phyloP scores from a whole-genome alignment of 768 basidiomycete species.

The Cystofilobasidium bisporidii region DNA sequence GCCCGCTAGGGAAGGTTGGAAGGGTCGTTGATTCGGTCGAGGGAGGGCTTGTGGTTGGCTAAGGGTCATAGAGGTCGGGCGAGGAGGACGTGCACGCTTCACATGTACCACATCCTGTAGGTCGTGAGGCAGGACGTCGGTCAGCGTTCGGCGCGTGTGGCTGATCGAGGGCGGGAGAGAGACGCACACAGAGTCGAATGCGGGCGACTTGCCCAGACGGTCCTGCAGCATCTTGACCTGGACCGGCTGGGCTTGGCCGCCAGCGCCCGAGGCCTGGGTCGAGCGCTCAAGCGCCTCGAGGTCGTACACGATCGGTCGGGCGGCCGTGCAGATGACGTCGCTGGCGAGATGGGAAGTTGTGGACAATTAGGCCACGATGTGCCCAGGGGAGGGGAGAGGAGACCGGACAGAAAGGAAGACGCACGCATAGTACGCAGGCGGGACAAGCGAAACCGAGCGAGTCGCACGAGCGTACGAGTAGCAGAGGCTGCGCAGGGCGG shows the following conservation, averaged over 20 bases:
- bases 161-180: not conserved
- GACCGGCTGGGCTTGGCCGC: not conserved
- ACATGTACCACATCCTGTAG: slow-evolving; percentile 10
- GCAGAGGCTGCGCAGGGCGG: slow-evolving; percentile 29
- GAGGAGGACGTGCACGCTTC: not conserved
- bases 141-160: too few species aligned
- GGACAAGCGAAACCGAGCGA: slow-evolving; percentile 30
- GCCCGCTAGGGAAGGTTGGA: too few species aligned
- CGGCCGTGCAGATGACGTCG: slow-evolving; percentile 13
- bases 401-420: not conserved
- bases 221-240: not conserved
- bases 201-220: not conserved
- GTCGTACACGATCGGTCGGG: slow-evolving; percentile 10
- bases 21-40: too few species aligned
- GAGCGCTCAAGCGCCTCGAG: slow-evolving; percentile 6
- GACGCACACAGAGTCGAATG: not conserved
- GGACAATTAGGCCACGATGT: too few species aligned
- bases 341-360: too few species aligned
- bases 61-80: not conserved
- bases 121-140: too few species aligned
- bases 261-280: slow-evolving; percentile 5
- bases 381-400: too few species aligned
- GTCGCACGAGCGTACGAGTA: slow-evolving; percentile 32
- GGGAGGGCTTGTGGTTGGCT: not conserved
- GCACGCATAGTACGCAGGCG: slow-evolving; percentile 14